phyloP scores from a whole-genome alignment of 768 basidiomycete genomes.

The Termitomyces sp. region DNA sequence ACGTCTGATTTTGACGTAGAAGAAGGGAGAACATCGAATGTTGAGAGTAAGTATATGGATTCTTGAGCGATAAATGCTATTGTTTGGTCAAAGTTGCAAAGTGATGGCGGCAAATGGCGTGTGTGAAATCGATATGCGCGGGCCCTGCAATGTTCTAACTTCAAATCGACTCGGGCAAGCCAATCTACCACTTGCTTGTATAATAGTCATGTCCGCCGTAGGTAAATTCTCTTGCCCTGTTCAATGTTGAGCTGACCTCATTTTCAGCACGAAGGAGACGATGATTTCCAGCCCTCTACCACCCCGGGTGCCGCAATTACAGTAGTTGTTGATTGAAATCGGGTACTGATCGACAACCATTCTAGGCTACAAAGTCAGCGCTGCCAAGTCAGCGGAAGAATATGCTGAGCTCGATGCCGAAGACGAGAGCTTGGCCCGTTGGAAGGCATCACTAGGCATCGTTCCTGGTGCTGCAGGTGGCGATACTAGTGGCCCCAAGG shows the following conservation, averaged over 20 bases:
- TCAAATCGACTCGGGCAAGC: slow-evolving; percentile 1
- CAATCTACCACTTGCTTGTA: slow-evolving; percentile 18
- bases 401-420: slow-evolving; percentile 81
- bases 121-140: slow-evolving; percentile 64
- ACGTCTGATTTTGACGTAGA: not conserved
- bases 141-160: not conserved
- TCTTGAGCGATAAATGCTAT: not conserved
- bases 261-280: slow-evolving; percentile 53
- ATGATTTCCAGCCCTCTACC: slow-evolving; percentile 59
- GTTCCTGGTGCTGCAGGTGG: slow-evolving; percentile 39
- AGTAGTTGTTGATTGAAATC: not conserved
- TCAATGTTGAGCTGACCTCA: slow-evolving; percentile 1
- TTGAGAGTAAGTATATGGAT: not conserved
- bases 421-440: slow-evolving; percentile 90
- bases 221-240: slow-evolving; percentile 15
- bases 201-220: slow-evolving; percentile 47
- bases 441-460: slow-evolving; percentile 94
- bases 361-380: slow-evolving; percentile 70
- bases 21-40: no score
- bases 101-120: slow-evolving; percentile 40
- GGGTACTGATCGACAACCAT: slow-evolving; percentile 11
- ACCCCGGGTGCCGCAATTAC: slow-evolving; percentile 53
- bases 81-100: not conserved
- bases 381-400: slow-evolving; percentile 71
- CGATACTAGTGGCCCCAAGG: slow-evolving; percentile 59